These are phyloP conservation scores for Nakazawaea peltata DNA, from an alignment of 805 yeast genomes.

Conservation along the genomic window DNA sequence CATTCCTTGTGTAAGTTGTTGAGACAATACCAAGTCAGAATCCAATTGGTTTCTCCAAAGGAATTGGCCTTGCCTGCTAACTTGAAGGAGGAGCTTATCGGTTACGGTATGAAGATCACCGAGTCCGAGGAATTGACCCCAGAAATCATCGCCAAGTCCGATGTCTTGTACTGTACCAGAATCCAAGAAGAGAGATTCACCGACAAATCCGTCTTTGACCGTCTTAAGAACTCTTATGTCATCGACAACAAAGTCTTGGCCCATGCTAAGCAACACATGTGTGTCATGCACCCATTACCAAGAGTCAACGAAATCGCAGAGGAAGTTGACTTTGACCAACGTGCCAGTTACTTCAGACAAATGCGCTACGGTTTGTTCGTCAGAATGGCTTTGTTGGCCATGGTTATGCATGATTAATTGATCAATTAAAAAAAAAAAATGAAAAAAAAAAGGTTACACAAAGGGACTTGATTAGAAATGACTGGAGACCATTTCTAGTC, in stretches of 20 bases:
- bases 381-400: conserved; percentile 96
- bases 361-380: conserved; percentile 98
- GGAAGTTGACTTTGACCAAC: conserved; percentile 98
- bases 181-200: conserved; percentile 95
- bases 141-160: conserved; percentile 82
- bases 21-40: conserved; percentile 85
- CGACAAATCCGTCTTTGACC: conserved; percentile 66
- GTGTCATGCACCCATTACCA: conserved; percentile 98
- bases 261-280: conserved; percentile 96
- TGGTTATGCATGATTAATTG: conserved; percentile 94
- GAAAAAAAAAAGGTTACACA: neutral
- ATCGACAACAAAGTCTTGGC: conserved; percentile 88
- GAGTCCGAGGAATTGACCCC: conserved; percentile 77
- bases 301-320: conserved; percentile 94
- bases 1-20: conserved; percentile 90
- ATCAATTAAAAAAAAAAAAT: conserved; percentile 7
- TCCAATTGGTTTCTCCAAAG: conserved; percentile 86
- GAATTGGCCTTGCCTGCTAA: conserved; percentile 79
- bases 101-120: conserved; percentile 58
- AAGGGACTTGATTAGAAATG: too few species aligned
- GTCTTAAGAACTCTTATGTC: conserved; percentile 84
- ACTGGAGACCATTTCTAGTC: neutral
- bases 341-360: conserved; percentile 99
- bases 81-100: conserved; percentile 56
- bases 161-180: conserved; percentile 95